These are phyloP conservation scores for Camillea tinctor DNA, from an alignment of 2,329 filamentous ascomycete genomes.

Conservation along the genomic window DNA sequence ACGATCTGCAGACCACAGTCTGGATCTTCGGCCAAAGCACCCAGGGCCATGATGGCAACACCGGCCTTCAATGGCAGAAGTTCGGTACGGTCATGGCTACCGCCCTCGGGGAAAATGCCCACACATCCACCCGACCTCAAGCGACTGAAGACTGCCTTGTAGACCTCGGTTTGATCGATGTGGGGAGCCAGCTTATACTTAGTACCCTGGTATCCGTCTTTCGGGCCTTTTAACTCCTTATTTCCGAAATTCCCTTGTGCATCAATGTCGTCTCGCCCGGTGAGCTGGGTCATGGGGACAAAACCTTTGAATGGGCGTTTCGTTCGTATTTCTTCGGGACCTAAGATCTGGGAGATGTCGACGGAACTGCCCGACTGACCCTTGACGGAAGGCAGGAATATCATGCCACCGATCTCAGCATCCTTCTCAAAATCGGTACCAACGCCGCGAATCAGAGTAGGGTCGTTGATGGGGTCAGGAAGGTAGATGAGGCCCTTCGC, in stretches of 20 bases:
- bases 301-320: constrained; percentile 85
- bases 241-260: constrained; percentile 63
- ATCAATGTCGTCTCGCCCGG: constrained; percentile 71
- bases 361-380: constrained; percentile 73
- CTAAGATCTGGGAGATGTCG: constrained; percentile 78
- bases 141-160: constrained; percentile 86
- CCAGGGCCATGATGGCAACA: constrained; percentile 96
- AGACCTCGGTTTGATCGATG: constrained; percentile 90
- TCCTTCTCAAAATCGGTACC: constrained; percentile 80
- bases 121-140: constrained; percentile 83
- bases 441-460: constrained; percentile 73
- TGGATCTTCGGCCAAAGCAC: constrained; percentile 80
- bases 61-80: constrained; percentile 91
- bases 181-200: constrained; percentile 88
- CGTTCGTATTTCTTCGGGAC: constrained; percentile 76
- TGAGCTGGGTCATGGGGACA: constrained; percentile 76
- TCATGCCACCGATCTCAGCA: constrained; percentile 74
- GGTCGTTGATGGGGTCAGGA: constrained; percentile 81
- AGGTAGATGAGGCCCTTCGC: constrained; percentile 81
- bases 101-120: constrained; percentile 95
- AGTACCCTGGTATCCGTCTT: constrained; percentile 69
- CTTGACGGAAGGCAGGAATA: constrained; percentile 84
- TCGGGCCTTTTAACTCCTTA: constrained; percentile 50
- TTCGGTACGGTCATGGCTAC: constrained; percentile 91
- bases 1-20: constrained; percentile 91